These are phyloP conservation scores for Psophocarpus tetragonolobus DNA, from an alignment of 306 rosid genomes.

Conservation along the genomic window DNA sequence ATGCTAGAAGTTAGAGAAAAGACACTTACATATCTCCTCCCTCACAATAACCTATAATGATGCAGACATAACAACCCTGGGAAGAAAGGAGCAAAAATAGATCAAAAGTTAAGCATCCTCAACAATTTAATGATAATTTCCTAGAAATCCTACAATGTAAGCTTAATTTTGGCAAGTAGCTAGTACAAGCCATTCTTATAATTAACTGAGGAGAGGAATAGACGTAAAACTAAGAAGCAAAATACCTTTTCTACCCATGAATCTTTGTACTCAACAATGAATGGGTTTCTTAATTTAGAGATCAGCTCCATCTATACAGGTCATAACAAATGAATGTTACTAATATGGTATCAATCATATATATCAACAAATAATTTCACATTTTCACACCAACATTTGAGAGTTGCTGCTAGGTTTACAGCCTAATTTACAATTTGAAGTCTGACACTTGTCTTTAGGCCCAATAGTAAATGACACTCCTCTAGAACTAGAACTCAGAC, in stretches of 20 bases:
- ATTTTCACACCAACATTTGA: constrained; percentile 11
- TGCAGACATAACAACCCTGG: constrained; percentile 99
- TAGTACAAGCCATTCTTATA: constrained; percentile 8
- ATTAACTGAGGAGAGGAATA: constrained; percentile 16
- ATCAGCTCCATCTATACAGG: constrained; percentile 91
- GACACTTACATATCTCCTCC: constrained; percentile 94
- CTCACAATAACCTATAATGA: constrained; percentile 89
- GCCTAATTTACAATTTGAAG: constrained; percentile 13
- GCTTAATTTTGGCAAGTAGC: constrained; percentile 24
- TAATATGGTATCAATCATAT: not conserved
- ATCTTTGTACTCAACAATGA: constrained; percentile 98
- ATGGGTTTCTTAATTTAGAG: constrained; percentile 83
- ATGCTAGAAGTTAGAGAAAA: constrained; percentile 9
- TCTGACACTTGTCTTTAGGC: constrained; percentile 21
- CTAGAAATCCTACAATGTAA: constrained; percentile 21
- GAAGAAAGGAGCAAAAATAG: constrained; percentile 36
- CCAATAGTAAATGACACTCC: constrained; percentile 20
- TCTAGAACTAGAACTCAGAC: constrained; percentile 24
- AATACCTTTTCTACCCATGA: constrained; percentile 99
- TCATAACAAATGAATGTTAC: constrained; percentile 19
- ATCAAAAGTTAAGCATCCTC: constrained; percentile 4
- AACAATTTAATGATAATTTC: not conserved
- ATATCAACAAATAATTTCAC: constrained; percentile 21
- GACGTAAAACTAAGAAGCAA: constrained; percentile 8
- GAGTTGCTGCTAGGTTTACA: not conserved